A percentile compares a stretch with the other conserved stretches of the same genome.
phyloP scores from a whole-genome alignment of 169 alveolate genomes.

The Plasmodium malariae region DNA sequence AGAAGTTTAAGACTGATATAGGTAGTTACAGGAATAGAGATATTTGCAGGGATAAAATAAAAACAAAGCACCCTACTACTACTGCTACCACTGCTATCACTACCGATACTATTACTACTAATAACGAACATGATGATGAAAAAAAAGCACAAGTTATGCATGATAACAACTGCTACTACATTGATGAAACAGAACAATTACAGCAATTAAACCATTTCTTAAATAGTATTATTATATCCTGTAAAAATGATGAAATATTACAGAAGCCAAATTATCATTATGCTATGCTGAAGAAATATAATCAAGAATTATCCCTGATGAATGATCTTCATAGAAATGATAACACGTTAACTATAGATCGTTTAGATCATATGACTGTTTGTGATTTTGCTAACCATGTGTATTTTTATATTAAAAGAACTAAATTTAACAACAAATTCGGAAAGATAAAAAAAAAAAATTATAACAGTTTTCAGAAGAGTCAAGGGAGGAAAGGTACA shows the following conservation, averaged over 20 bases:
- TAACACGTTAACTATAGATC: conserved; percentile 10
- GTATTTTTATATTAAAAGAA: conserved; percentile 16
- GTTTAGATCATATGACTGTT: conserved; percentile 27
- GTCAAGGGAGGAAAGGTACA: not conserved
- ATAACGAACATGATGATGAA: not conserved
- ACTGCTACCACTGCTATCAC: no score
- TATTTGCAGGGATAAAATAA: not conserved
- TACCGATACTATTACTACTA: no score
- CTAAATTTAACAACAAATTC: not conserved
- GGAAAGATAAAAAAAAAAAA: not conserved
- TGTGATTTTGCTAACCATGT: conserved; percentile 16
- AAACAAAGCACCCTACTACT: not conserved
- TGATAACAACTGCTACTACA: not conserved
- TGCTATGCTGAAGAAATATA: conserved; percentile 18
- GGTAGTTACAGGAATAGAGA: not conserved
- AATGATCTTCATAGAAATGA: conserved; percentile 36
- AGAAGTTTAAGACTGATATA: not conserved
- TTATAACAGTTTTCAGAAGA: not conserved
- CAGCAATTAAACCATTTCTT: conserved; percentile 26
- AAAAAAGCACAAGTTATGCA: not conserved
- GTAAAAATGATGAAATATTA: not conserved
- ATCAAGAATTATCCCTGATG: conserved; percentile 53
- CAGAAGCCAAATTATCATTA: conserved; percentile 19
- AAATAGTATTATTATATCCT: conserved; percentile 9
- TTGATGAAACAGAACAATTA: conserved; percentile 45